phyloP scores from a whole-genome alignment of 2,329 filamentous ascomycete genomes.

The Mariannaea sp. region DNA sequence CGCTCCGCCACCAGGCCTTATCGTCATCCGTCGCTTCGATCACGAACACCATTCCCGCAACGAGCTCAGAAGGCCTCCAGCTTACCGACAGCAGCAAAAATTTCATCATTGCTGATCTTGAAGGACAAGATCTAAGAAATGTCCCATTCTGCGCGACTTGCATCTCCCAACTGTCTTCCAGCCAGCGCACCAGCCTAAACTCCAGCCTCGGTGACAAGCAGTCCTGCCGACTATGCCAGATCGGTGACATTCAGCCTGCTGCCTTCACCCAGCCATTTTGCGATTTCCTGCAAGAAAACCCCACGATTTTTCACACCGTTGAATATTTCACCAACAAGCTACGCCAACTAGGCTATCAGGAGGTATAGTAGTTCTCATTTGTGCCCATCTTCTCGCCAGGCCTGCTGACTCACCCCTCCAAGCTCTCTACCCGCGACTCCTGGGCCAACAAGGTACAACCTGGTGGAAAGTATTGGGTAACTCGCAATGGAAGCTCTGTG shows the following conservation, averaged over 20 bases:
- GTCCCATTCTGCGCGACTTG: slow-evolving; percentile 47
- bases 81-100: slow-evolving; percentile 39
- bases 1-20: slow-evolving; percentile 49
- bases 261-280: slow-evolving; percentile 83
- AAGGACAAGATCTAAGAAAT: slow-evolving; percentile 41
- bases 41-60: slow-evolving; percentile 33
- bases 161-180: slow-evolving; percentile 42
- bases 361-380: slow-evolving; percentile 56
- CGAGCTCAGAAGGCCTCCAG: slow-evolving; percentile 28
- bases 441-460: slow-evolving; percentile 75
- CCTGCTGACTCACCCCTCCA: slow-evolving; percentile 20
- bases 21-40: slow-evolving; percentile 34
- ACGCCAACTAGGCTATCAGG: slow-evolving; percentile 71
- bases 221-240: slow-evolving; percentile 45
- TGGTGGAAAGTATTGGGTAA: slow-evolving; percentile 88
- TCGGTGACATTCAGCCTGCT: slow-evolving; percentile 55
- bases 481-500: slow-evolving; percentile 82
- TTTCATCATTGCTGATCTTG: slow-evolving; percentile 55
- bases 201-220: slow-evolving; percentile 36
- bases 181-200: slow-evolving; percentile 41
- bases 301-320: slow-evolving; percentile 91
- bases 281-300: slow-evolving; percentile 85
- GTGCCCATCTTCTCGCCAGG: neutral
- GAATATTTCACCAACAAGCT: slow-evolving; percentile 77
- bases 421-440: slow-evolving; percentile 77